Evolutionary conservation across 768 basidiomycete species (phyloP).

Genomic region (Lyophyllum atratum): DNA sequence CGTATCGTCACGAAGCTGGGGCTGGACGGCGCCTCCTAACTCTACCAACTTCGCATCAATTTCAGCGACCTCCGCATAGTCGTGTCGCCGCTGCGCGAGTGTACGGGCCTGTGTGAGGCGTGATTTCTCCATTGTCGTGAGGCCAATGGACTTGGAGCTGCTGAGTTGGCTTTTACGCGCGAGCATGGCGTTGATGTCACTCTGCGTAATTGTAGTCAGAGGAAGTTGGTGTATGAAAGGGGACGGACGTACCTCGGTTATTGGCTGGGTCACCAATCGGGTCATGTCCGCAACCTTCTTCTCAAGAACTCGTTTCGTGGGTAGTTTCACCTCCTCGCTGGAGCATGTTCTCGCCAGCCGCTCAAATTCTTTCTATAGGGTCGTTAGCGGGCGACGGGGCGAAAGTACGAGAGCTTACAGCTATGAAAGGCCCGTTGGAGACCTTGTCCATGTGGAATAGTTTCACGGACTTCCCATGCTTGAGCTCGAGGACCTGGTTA

Average conservation of each 20-base stretch:
- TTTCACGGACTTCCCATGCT: conserved; percentile 69
- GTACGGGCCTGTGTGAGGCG: conserved; percentile 71
- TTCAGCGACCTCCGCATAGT: conserved; percentile 58
- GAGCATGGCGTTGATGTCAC: conserved; percentile 80
- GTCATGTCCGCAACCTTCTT: conserved; percentile 66
- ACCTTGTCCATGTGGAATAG: conserved; percentile 82
- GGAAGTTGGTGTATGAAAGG: conserved; percentile 5
- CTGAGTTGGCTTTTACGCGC: conserved; percentile 59
- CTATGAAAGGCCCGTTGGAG: conserved; percentile 68
- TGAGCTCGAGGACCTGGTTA: conserved; percentile 71
- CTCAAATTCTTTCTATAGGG: conserved; percentile 69
- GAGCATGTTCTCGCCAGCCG: conserved; percentile 49
- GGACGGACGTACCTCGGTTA: conserved; percentile 70
- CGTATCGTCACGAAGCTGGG: neutral
- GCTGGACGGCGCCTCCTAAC: conserved; percentile 32
- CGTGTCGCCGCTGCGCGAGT: conserved; percentile 74
- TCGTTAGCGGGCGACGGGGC: neutral
- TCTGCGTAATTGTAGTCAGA: conserved; percentile 44
- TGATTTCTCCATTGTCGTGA: conserved; percentile 60
- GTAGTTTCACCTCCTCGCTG: conserved; percentile 61
- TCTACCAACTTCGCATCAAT: conserved; percentile 69
- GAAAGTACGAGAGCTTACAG: conserved; percentile 51
- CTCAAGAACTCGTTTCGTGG: conserved; percentile 65
- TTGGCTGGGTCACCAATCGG: conserved; percentile 55
- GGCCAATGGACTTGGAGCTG: conserved; percentile 29